Percentiles rank a stretch among this genome's conserved stretches.
phyloP scores from a whole-genome alignment of 139 green algal species.

The Coccomyxa sp. region DNA sequence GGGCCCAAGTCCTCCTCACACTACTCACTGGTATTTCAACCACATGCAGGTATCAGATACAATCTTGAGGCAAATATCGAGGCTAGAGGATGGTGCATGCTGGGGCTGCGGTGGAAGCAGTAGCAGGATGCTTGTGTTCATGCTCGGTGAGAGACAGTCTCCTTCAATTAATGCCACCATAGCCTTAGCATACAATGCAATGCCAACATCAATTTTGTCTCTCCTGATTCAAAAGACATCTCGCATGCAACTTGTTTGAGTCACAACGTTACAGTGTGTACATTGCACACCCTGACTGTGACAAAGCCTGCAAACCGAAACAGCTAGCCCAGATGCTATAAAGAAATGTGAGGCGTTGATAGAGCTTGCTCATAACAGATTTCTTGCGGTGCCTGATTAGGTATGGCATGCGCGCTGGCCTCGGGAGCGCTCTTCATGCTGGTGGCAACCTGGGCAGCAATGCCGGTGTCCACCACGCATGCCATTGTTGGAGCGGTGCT shows the following conservation, averaged over 20 bases:
- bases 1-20: neutral
- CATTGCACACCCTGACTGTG: no score
- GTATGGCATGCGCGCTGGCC: conserved; percentile 37
- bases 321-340: no score
- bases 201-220: no score
- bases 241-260: no score
- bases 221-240: no score
- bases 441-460: conserved; percentile 26
- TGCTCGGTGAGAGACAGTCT: conserved; percentile 15
- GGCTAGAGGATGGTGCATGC: conserved; percentile 16
- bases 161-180: neutral
- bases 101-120: conserved; percentile 21
- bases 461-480: conserved; percentile 49
- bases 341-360: no score
- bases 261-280: no score
- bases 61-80: conserved; percentile 20
- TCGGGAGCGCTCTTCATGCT: conserved; percentile 38
- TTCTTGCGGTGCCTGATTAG: neutral
- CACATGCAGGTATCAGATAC: conserved; percentile 24
- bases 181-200: neutral
- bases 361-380: no score
- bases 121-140: conserved; percentile 29
- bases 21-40: no score
- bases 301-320: no score
- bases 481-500: conserved; percentile 30